Evolutionary conservation across 805 yeast species (phyloP), one percentile per base, ranked within the genome.

Genomic region (Ogataea dorogensis): DNA sequence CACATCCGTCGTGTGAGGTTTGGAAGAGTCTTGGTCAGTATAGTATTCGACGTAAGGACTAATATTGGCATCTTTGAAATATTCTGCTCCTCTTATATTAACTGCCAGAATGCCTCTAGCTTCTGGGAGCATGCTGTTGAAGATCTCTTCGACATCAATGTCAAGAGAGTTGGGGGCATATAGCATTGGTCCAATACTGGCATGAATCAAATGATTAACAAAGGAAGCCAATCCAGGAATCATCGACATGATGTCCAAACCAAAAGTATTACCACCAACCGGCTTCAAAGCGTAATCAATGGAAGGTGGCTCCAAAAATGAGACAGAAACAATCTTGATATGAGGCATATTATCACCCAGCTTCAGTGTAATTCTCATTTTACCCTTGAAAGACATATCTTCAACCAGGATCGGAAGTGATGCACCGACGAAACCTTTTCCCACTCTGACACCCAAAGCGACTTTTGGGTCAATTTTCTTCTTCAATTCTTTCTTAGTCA

Each of bases 201-300:
- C 64, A 59, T 85, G 82, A 53, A 85, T 77, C 57, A 81, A 68
- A 15, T 73, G 69, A 44, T 80, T 83, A 36, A 85, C 88, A 53
- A 84, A 79, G 3, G 78, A 67, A 16, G 86, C 72, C 54, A 85
- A 73, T 44, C 93, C 93, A 4, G 95, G 95, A 46, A 85, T 72
- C 49, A 84, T 70, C 3, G 89, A 79, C 94, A 85, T 85, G 49
- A 85, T 75, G 63, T 85, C 95, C 28, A 85, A 54, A 43, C 95
- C 95, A 42, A 85, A 71, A n/a, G 89, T 80, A 56, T 85, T 91
- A 64, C 94, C 93, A 58, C 93, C 93, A 35, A 85, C 82, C 7
- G 95, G 95, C 56, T 85, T 85, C 67, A 85, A 73, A 14, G 79
- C 81, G 57, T 83, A 85, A 54, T 81, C 89, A 53, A 85, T 81